These are phyloP conservation scores for Bipolaris victoriae DNA, from an alignment of 2,329 filamentous ascomycete genomes.

Conservation along the genomic window DNA sequence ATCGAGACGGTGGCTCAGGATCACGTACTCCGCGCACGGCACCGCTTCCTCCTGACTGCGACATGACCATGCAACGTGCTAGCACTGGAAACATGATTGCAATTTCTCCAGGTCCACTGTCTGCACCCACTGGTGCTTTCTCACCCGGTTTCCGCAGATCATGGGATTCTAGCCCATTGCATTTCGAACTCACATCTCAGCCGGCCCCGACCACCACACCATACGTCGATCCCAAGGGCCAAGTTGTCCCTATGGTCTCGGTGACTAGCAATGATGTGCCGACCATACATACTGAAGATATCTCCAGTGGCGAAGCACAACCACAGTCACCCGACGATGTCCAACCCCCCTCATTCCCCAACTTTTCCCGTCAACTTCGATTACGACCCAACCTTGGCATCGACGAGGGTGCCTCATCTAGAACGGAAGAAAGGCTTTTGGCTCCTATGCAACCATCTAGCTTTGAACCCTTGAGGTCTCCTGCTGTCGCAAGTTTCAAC, in stretches of 20 bases:
- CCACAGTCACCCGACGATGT: conserved; percentile 19
- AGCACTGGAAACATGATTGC: conserved; percentile 51
- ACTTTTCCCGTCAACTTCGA: conserved; percentile 50
- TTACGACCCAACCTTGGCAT: conserved; percentile 30
- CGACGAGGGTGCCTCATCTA: conserved; percentile 18
- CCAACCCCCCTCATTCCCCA: conserved; percentile 36
- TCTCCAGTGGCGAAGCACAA: conserved; percentile 16
- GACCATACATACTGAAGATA: conserved; percentile 9
- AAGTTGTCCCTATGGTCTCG: conserved; percentile 46
- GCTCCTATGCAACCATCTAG: conserved; percentile 29
- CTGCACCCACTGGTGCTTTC: conserved; percentile 47
- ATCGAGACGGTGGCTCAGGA: conserved; percentile 37
- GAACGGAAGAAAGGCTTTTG: conserved; percentile 20
- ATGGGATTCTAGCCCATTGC: conserved; percentile 48
- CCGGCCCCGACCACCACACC: conserved; percentile 37
- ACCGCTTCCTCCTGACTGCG: conserved; percentile 55
- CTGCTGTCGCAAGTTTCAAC: conserved; percentile 27
- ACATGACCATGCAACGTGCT: conserved; percentile 54
- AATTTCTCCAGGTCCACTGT: conserved; percentile 52
- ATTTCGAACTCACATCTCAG: conserved; percentile 42
- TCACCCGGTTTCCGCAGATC: conserved; percentile 48
- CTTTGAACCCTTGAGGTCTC: conserved; percentile 37
- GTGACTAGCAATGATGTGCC: conserved; percentile 36
- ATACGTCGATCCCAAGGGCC: conserved; percentile 48
- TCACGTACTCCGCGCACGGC: conserved; percentile 48